A percentile compares a stretch with the other conserved stretches of the same genome.
Conservation (phyloP, 305 asterid genomes). For the Petunia hybrid region DNA sequence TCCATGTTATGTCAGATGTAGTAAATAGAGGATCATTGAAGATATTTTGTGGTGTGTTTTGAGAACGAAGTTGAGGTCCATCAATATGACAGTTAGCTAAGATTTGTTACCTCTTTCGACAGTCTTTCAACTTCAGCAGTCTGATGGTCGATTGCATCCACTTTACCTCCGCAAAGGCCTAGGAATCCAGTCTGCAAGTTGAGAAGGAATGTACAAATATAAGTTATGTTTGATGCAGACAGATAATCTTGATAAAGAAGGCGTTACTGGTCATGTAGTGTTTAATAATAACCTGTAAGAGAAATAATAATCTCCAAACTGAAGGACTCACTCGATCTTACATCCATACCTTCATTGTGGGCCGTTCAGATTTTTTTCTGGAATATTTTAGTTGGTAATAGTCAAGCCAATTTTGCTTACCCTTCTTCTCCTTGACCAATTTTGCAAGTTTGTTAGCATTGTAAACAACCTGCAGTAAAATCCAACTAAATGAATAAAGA, state of each 20-base stretch:
- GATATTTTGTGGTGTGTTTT: background rate
- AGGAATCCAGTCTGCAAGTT: constrained; percentile 80
- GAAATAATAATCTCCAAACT: background rate
- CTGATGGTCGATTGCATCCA: constrained; percentile 82
- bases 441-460: constrained; percentile 86
- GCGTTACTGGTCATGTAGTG: background rate
- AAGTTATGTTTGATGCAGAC: constrained; percentile 3
- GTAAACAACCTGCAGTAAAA: constrained; percentile 64
- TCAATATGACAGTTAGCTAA: background rate
- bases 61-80: constrained; percentile 22
- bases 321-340: background rate
- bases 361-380: constrained; percentile 70
- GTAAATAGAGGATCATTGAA: background rate
- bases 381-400: constrained; percentile 80
- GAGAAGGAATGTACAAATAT: constrained; percentile 25
- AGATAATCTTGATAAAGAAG: background rate
- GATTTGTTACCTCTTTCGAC: constrained; percentile 65
- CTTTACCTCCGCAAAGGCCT: constrained; percentile 77
- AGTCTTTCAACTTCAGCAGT: constrained; percentile 76
- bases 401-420: constrained; percentile 83
- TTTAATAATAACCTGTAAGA: background rate
- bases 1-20: background rate
- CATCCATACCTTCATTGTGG: constrained; percentile 68
- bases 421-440: constrained; percentile 71
- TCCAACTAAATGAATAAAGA: constrained; percentile 31